Evolutionary conservation across 192 early-diverging fungal genomes (phyloP).

Genomic region (Dispira simplex): DNA sequence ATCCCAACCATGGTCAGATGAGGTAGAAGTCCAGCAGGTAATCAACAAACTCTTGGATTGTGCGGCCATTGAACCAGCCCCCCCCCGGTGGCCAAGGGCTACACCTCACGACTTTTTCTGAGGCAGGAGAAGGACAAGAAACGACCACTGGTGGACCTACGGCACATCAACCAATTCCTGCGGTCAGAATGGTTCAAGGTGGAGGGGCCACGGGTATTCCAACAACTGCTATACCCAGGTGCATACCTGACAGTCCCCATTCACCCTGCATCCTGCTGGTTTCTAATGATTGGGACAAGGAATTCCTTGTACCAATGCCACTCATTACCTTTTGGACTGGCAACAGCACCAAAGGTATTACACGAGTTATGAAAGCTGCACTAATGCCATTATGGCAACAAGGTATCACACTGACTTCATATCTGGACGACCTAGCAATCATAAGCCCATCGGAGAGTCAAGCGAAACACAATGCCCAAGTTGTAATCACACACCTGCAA

Average conservation of each 20-base stretch:
- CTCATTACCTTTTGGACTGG: too few species aligned
- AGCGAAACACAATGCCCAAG: not conserved
- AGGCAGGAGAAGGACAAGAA: slow-evolving; percentile 1
- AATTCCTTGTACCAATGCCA: not conserved
- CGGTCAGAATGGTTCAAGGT: not conserved
- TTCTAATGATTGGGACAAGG: not conserved
- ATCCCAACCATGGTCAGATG: not conserved
- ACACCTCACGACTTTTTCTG: not conserved
- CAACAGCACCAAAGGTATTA: not conserved
- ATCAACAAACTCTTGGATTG: not conserved
- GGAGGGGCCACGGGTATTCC: not conserved
- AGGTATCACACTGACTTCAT: too few species aligned
- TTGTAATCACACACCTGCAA: not conserved
- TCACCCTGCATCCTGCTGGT: not conserved
- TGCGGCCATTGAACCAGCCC: not conserved
- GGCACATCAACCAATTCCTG: not conserved
- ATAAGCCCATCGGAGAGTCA: not conserved
- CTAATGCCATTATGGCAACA: too few species aligned
- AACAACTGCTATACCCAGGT: not conserved
- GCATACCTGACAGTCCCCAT: slow-evolving; percentile 2
- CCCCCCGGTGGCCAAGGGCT: not conserved
- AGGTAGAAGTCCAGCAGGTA: not conserved
- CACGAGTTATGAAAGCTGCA: too few species aligned
- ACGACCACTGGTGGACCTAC: not conserved
- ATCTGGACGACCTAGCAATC: slow-evolving; percentile 1